Evolutionary conservation across 768 basidiomycete genomes (phyloP).

Genomic region (Sporobolomyces roseus): DNA sequence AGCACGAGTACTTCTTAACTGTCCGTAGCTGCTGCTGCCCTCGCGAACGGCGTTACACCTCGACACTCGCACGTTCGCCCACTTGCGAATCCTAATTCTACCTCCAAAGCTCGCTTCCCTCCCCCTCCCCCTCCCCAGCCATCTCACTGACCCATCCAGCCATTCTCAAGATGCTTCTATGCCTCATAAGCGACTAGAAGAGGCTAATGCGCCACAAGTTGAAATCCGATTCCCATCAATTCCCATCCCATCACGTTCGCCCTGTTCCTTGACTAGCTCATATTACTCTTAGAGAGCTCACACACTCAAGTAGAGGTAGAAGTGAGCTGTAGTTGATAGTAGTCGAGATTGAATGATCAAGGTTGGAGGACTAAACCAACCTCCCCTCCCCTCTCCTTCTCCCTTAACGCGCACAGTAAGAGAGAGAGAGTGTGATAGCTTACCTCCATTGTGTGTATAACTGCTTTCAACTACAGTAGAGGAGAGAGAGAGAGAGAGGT

Average conservation of each 20-base stretch:
- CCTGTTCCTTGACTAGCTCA: no score
- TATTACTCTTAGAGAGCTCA: no score
- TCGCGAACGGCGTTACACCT: no score
- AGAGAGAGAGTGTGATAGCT: not conserved
- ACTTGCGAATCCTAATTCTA: no score
- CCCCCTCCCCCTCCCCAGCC: not conserved
- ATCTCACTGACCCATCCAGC: not conserved
- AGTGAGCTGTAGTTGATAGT: no score
- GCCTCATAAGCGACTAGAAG: no score
- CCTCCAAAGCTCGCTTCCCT: not conserved
- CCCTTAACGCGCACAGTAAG: not conserved
- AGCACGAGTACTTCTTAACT: no score
- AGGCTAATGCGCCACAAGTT: not conserved
- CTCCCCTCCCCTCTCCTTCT: not conserved
- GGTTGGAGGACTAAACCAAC: constrained; percentile 9
- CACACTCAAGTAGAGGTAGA: no score
- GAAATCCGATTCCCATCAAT: no score
- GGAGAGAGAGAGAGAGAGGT: not conserved
- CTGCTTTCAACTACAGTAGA: no score
- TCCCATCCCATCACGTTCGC: no score
- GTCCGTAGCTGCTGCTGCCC: not conserved
- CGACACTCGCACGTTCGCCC: constrained; percentile 11
- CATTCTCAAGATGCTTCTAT: no score
- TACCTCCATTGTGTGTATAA: constrained; percentile 11
- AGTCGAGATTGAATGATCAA: not conserved